Evolutionary conservation across 2,329 filamentous ascomycete species (phyloP).

Genomic region (Fusarium stilboides): DNA sequence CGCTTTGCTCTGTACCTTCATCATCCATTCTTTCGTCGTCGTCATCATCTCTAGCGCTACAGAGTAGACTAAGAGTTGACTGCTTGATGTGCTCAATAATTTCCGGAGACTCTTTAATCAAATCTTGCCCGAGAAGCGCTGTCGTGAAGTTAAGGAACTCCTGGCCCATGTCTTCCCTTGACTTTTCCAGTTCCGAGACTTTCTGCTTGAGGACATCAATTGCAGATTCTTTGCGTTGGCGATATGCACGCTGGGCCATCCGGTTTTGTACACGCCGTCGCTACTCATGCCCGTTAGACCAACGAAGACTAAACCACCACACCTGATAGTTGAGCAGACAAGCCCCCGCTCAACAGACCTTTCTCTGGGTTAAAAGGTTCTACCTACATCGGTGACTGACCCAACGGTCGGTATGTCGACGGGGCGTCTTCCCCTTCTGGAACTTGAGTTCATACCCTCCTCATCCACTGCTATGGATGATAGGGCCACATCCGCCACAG

Average conservation of each 20-base stretch:
- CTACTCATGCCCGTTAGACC: neutral
- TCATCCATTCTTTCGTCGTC: neutral
- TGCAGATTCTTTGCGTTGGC: conserved; percentile 19
- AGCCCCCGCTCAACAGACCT: too few species aligned
- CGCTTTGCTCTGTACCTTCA: neutral
- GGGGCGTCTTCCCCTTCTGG: conserved; percentile 12
- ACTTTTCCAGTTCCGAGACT: conserved; percentile 5
- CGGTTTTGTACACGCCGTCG: conserved; percentile 20
- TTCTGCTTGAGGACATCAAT: conserved; percentile 19
- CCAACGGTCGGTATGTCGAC: neutral
- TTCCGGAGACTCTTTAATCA: neutral
- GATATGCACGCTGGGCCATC: conserved; percentile 25
- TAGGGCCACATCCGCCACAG: too few species aligned
- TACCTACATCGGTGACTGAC: conserved; percentile 12
- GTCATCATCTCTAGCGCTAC: neutral
- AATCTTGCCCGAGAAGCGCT: conserved; percentile 6
- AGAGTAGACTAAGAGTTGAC: conserved; percentile 5
- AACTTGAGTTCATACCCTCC: fast-evolving
- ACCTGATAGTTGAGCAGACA: too few species aligned
- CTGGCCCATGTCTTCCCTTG: neutral
- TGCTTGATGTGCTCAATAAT: conserved; percentile 20
- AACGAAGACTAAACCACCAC: too few species aligned
- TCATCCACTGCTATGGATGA: neutral
- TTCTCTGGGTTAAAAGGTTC: too few species aligned
- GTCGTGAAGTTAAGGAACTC: conserved; percentile 17